Conservation (phyloP, 73 alveolate species). For the Paramecium octaurelia region DNA sequence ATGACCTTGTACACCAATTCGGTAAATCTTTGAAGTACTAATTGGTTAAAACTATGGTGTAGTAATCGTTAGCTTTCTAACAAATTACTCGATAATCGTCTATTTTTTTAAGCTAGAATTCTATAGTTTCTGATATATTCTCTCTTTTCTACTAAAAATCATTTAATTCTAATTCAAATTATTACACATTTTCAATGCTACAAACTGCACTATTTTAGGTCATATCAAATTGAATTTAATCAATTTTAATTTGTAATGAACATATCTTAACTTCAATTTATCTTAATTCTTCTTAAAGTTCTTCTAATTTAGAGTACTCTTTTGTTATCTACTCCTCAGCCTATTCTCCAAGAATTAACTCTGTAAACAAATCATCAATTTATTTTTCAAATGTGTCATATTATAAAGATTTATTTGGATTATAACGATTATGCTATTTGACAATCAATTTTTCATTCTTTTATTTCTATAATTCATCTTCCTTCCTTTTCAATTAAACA, state of each 20-base stretch:
- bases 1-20: conserved; percentile 2
- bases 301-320: neutral
- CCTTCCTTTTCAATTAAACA: neutral
- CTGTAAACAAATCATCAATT: neutral
- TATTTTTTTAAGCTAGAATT: neutral
- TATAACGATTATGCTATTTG: neutral
- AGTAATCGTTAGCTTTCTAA: neutral
- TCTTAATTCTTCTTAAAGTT: neutral
- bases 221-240: neutral
- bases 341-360: neutral
- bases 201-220: neutral
- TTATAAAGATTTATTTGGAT: neutral
- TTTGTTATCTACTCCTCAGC: neutral
- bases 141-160: neutral
- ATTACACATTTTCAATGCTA: neutral
- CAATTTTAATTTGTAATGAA: neutral
- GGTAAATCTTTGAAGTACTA: conserved; percentile 3
- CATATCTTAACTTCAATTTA: neutral
- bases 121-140: neutral
- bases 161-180: neutral
- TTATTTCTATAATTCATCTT: conserved; percentile 5
- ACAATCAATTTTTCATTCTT: neutral
- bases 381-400: conserved; percentile 2
- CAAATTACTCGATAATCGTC: neutral
- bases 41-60: neutral